phyloP scores from a whole-genome alignment of 1,139 yeast genomes.

The Sugiyamaella sp. region DNA sequence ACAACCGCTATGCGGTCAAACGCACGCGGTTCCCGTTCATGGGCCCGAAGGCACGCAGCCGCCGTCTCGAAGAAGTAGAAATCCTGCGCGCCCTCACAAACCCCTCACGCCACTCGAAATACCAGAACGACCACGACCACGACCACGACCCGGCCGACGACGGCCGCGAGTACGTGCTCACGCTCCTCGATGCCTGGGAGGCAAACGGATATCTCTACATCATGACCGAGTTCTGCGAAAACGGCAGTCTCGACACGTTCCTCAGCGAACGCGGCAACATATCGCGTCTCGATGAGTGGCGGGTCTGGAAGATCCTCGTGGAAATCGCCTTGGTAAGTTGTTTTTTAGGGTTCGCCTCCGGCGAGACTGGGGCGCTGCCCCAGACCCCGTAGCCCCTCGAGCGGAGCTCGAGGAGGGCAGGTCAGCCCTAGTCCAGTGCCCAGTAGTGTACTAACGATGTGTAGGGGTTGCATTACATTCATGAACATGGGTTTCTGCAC shows the following conservation, averaged over 20 bases:
- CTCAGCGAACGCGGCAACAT: conserved; percentile 77
- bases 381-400: not conserved
- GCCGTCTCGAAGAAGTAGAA: conserved; percentile 61
- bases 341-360: not conserved
- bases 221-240: conserved; percentile 95
- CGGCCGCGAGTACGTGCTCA: conserved; percentile 79
- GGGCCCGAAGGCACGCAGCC: conserved; percentile 55
- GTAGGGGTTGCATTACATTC: conserved; percentile 76
- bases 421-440: not conserved
- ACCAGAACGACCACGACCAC: conserved; percentile 25
- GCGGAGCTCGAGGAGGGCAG: not conserved
- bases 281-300: conserved; percentile 84
- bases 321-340: conserved; percentile 57
- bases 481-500: conserved; percentile 74
- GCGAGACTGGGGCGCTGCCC: conserved; percentile 1
- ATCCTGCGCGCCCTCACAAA: conserved; percentile 50
- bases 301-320: conserved; percentile 93
- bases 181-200: conserved; percentile 88
- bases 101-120: conserved; percentile 2
- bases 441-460: conserved; percentile 11
- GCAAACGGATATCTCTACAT: conserved; percentile 72
- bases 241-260: conserved; percentile 85
- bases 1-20: conserved; percentile 71
- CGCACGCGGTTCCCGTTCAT: conserved; percentile 63
- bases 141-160: conserved; percentile 69